Evolutionary conservation across 345 rosid genomes (phyloP).

Genomic region (Euphorbia pulcherrima): DNA sequence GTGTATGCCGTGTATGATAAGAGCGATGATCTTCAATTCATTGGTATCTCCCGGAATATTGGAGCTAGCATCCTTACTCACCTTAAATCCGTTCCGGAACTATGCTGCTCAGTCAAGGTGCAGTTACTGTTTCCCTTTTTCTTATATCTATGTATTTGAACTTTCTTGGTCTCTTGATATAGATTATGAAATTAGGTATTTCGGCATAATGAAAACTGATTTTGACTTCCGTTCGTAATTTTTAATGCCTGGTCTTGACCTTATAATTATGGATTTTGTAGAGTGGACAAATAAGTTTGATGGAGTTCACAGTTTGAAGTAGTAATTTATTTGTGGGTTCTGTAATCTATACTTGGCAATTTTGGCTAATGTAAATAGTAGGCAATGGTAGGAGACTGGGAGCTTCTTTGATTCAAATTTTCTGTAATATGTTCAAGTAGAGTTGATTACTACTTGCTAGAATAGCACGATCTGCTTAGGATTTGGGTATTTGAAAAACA

Average conservation of each 20-base stretch:
- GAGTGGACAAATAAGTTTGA: not conserved
- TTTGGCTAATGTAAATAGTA: too few species aligned
- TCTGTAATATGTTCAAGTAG: not conserved
- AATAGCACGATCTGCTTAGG: not conserved
- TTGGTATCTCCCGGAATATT: constrained; percentile 76
- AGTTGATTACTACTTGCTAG: not conserved
- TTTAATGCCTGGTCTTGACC: not conserved
- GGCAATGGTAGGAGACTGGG: not conserved
- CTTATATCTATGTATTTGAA: not conserved
- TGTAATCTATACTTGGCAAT: too few species aligned
- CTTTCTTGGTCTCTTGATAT: not conserved
- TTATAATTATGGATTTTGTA: not conserved
- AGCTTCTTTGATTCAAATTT: not conserved
- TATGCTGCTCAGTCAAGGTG: constrained; percentile 77
- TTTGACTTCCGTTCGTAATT: not conserved
- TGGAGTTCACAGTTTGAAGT: not conserved
- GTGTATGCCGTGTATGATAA: constrained; percentile 76
- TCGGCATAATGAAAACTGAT: not conserved
- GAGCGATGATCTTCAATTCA: constrained; percentile 62
- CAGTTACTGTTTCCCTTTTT: not conserved
- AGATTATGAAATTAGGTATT: not conserved
- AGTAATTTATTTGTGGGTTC: too few species aligned
- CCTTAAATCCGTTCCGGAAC: constrained; percentile 62
- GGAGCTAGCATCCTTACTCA: constrained; percentile 66
- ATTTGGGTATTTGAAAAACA: not conserved